These are phyloP conservation scores for Ophiorrhiza pumila DNA, from an alignment of 257 asterid genomes.

Conservation along the genomic window DNA sequence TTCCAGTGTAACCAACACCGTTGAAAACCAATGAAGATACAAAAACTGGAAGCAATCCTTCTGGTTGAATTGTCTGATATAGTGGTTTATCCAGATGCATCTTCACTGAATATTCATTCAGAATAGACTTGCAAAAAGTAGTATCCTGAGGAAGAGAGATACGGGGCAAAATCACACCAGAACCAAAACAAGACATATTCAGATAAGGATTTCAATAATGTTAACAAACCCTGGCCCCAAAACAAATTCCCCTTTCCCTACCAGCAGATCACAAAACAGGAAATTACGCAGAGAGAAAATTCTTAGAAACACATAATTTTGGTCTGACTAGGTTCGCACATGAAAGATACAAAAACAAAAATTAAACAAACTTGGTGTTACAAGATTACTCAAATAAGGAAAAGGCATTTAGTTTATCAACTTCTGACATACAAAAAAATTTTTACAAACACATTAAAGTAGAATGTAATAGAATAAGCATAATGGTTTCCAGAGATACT, in stretches of 20 bases:
- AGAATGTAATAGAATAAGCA: neutral
- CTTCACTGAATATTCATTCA: conserved; percentile 46
- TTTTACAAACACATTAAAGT: neutral
- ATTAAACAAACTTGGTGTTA: too few relatives aligned
- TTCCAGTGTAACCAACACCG: conserved; percentile 42
- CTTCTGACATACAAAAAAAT: too few relatives aligned
- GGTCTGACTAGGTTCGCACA: neutral
- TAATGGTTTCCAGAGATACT: neutral
- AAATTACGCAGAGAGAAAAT: too few relatives aligned
- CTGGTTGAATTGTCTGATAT: conserved; percentile 32
- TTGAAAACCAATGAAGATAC: conserved; percentile 36
- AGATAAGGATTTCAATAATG: neutral
- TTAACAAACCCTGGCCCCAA: too few relatives aligned
- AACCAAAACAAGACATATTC: neutral
- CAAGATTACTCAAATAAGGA: too few relatives aligned
- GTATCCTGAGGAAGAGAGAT: conserved; percentile 32
- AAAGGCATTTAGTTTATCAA: too few relatives aligned
- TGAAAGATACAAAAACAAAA: too few relatives aligned
- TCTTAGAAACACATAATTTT: too few relatives aligned
- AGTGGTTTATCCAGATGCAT: conserved; percentile 32
- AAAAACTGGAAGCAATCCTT: conserved; percentile 34
- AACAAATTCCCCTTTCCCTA: too few relatives aligned
- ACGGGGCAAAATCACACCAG: neutral
- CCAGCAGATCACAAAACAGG: too few relatives aligned
- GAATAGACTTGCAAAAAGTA: conserved; percentile 49